These are phyloP conservation scores for Neurospora sp. DNA, from an alignment of 495 filamentous ascomycete genomes.

Conservation along the genomic window DNA sequence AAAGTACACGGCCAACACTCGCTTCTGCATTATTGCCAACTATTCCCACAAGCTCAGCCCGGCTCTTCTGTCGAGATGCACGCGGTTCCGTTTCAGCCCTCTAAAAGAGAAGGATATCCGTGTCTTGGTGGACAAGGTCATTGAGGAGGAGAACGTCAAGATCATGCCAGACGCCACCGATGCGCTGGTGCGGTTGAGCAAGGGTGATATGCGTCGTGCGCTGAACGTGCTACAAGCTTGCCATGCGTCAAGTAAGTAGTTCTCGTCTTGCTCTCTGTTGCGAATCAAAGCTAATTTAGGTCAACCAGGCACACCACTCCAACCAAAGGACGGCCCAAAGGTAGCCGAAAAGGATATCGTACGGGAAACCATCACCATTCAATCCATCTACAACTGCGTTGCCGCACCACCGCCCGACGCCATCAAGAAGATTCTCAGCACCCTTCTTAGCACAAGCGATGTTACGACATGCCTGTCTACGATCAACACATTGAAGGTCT, in stretches of 20 bases:
- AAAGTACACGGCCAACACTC: conserved; percentile 94
- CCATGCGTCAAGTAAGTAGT: conserved; percentile 71
- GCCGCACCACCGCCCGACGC: conserved; percentile 88
- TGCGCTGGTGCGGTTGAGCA: conserved; percentile 75
- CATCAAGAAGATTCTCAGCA: conserved; percentile 73
- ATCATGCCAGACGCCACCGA: conserved; percentile 71
- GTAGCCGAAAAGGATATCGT: conserved; percentile 45
- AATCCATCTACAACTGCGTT: conserved; percentile 95
- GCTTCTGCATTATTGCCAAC: conserved; percentile 98
- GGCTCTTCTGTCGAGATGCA: conserved; percentile 85
- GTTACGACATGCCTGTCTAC: conserved; percentile 79
- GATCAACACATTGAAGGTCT: conserved; percentile 71
- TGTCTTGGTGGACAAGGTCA: conserved; percentile 75
- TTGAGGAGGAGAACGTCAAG: conserved; percentile 76
- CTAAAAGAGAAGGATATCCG: conserved; percentile 81
- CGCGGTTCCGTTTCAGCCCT: conserved; percentile 89
- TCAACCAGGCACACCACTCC: conserved; percentile 54
- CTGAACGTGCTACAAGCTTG: conserved; percentile 95
- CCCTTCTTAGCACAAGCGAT: conserved; percentile 71
- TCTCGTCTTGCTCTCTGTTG: background rate
- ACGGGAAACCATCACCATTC: conserved; percentile 79
- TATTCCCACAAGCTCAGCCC: conserved; percentile 99
- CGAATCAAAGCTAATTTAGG: conserved; percentile 7
- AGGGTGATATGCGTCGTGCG: conserved; percentile 92
- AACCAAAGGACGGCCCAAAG: conserved; percentile 52